Percentiles rank a stretch among this genome's conserved stretches.
phyloP scores from a whole-genome alignment of 805 yeast genomes.

The Wickerhamiella hasegawae region DNA sequence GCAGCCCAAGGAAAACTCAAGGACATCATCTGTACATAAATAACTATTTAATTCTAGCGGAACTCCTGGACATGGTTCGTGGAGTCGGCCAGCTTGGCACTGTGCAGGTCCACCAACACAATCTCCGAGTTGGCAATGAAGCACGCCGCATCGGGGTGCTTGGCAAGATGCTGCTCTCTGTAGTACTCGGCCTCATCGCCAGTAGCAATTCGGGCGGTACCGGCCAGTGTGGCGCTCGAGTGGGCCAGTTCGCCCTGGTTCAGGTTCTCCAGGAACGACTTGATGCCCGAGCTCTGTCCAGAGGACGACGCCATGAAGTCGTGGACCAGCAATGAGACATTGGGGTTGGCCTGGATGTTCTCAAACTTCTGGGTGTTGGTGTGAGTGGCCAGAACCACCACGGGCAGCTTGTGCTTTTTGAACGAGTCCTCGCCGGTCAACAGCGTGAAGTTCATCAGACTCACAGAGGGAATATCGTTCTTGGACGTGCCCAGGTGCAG shows the following conservation, averaged over 20 bases:
- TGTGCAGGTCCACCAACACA: conserved; percentile 45
- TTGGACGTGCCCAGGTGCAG: conserved; percentile 75
- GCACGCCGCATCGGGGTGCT: conserved; percentile 52
- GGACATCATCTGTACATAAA: not conserved
- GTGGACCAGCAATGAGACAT: conserved; percentile 71
- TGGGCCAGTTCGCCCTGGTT: conserved; percentile 69
- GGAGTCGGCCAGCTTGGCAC: conserved; percentile 62
- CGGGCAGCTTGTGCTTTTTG: conserved; percentile 27
- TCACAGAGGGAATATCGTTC: conserved; percentile 66
- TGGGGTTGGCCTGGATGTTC: conserved; percentile 54
- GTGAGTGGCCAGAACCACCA: conserved; percentile 58
- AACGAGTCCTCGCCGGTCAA: conserved; percentile 19
- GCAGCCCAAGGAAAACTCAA: not conserved
- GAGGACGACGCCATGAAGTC: conserved; percentile 61
- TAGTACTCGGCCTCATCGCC: conserved; percentile 41
- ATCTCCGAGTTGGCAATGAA: conserved; percentile 51
- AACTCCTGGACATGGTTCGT: conserved; percentile 10
- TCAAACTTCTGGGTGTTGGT: conserved; percentile 55
- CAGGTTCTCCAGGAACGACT: conserved; percentile 52
- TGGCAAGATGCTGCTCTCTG: conserved; percentile 41
- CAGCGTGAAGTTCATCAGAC: conserved; percentile 78
- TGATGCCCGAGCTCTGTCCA: conserved; percentile 24
- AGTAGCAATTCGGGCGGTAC: conserved; percentile 41
- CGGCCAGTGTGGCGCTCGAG: conserved; percentile 68
- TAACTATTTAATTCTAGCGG: too few relatives aligned